Evolutionary conservation across 2,329 filamentous ascomycete species (phyloP).

Genomic region (Aplosporella prunicola): DNA sequence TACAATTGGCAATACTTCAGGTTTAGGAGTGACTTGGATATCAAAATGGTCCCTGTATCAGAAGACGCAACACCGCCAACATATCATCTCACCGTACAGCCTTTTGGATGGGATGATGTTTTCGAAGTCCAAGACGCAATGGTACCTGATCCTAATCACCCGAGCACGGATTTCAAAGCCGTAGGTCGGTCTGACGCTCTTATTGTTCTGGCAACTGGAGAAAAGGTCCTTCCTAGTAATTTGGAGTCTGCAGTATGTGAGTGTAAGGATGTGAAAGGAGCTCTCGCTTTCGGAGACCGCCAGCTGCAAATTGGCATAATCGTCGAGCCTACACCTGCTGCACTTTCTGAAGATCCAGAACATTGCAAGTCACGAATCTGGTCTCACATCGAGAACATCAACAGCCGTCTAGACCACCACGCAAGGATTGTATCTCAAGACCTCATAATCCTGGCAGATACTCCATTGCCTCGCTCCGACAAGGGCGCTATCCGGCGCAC

Average conservation of each 20-base stretch:
- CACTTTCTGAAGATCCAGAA: conserved; percentile 3
- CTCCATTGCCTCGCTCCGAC: conserved; percentile 14
- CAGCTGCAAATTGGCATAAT: conserved; percentile 16
- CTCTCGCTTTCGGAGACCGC: conserved; percentile 18
- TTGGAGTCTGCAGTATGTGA: conserved; percentile 15
- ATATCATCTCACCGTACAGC: conserved; percentile 19
- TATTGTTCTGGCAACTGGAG: conserved; percentile 22
- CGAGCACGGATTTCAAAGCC: conserved; percentile 17
- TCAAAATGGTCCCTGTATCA: conserved; percentile 15
- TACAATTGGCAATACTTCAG: conserved; percentile 27
- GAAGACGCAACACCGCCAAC: conserved; percentile 8
- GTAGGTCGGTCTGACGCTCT: conserved; percentile 28
- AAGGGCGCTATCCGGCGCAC: conserved; percentile 21
- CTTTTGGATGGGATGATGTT: conserved; percentile 19
- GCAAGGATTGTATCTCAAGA: conserved; percentile 17
- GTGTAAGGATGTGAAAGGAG: conserved; percentile 10
- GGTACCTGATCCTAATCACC: conserved; percentile 17
- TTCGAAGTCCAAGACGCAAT: conserved; percentile 28
- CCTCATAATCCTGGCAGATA: conserved; percentile 12
- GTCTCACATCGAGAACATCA: conserved; percentile 17
- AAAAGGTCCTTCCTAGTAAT: conserved; percentile 20
- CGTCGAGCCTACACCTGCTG: conserved; percentile 14
- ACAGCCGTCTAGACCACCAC: conserved; percentile 17
- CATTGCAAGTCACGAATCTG: conserved; percentile 18
- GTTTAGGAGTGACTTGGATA: conserved; percentile 23